Evolutionary conservation across 805 yeast species (phyloP), one percentile per base, ranked within the genome.

Genomic region (Candida pseudoglaebosa): DNA sequence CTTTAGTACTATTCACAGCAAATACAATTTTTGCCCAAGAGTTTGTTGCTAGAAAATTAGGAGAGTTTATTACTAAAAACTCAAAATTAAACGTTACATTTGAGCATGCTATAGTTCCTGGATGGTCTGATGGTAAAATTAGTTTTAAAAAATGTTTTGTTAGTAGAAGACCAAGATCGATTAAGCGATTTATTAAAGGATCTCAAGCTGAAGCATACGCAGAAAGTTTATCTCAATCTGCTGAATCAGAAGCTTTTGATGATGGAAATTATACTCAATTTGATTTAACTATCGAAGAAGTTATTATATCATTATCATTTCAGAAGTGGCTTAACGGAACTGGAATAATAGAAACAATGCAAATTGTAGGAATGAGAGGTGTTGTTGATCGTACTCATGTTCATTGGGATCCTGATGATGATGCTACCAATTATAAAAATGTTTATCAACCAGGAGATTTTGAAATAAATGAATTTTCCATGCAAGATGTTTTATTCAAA

Each of bases 201-300:
- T 80, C 86, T 1, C 90, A 82, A 52, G 74, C 78, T 4, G 84
- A 74, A 32, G 90, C 91, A 0, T 77, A 77, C 18, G 82, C 81
- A 18, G 73, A 77, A 28, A 78, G 82, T 20, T 44, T 55, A 29
- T 5, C 32, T 12, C 32, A 37, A 12, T 50, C 52, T 19, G 70
- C 62, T 12, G 72, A 63, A 19, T 64, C 63, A 15, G 69, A 65
- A 39, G 19, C 8, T 12, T 19, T 20, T 24, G 96, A 84, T 50
- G 95, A 89, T 56, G 98, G 97, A 1, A 93, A 93, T 61, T 93
- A 90, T 61, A 91, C 99, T 0, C 99, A 93, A 57, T 93, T 83
- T 57, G 99, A 93, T 59, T 59, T 93, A 28, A 86, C 95, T 0
- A 84, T 93, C 12, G 96, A 91, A 42, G 84, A 84, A 48, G 82